These are phyloP conservation scores for Russula virescens DNA, from an alignment of 768 basidiomycete genomes.

Conservation along the genomic window DNA sequence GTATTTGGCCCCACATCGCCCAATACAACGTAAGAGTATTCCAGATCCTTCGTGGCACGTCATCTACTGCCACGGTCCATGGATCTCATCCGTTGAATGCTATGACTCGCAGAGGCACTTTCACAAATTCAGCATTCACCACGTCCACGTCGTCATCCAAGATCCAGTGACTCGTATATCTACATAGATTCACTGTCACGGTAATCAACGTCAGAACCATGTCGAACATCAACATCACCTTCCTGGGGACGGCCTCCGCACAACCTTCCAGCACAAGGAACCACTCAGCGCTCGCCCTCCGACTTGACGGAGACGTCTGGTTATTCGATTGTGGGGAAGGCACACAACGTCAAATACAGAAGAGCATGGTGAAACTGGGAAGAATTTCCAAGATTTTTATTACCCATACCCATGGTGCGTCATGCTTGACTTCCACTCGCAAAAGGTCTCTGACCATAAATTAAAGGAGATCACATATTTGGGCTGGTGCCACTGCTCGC, in stretches of 20 bases:
- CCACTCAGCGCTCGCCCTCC: slow-evolving; percentile 67
- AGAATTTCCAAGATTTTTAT: slow-evolving; percentile 79
- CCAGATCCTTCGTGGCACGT: no score
- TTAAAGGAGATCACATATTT: slow-evolving; percentile 76
- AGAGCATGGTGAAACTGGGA: slow-evolving; percentile 69
- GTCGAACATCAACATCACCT: slow-evolving; percentile 49
- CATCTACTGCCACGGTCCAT: no score
- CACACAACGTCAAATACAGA: slow-evolving; percentile 73
- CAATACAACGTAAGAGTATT: neutral
- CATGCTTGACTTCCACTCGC: neutral
- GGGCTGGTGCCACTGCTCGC: slow-evolving; percentile 67
- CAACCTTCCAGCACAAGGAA: slow-evolving; percentile 75
- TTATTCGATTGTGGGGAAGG: slow-evolving; percentile 84
- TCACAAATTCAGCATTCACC: slow-evolving; percentile 4
- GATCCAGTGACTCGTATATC: no score
- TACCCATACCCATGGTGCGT: slow-evolving; percentile 80
- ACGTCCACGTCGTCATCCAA: no score
- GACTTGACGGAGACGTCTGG: slow-evolving; percentile 68
- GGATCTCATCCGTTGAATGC: no score
- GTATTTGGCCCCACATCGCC: no score
- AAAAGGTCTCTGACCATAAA: neutral
- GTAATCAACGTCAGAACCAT: neutral
- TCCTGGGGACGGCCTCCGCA: slow-evolving; percentile 78
- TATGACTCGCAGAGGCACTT: neutral
- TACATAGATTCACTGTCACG: neutral